Base-by-base conservation (phyloP, 192 early-diverging fungal genomes). In the Coemansia sp. region DNA sequence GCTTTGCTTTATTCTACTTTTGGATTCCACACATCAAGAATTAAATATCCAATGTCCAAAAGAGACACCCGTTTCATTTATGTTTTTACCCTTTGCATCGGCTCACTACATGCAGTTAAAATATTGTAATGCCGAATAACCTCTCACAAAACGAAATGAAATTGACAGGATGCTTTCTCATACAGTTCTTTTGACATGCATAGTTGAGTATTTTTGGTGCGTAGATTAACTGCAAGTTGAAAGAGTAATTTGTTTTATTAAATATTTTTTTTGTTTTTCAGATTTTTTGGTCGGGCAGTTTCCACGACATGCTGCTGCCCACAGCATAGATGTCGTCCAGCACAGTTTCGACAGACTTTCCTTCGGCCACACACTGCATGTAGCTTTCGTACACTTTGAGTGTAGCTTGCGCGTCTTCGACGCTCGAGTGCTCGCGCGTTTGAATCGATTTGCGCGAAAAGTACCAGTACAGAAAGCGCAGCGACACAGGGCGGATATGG, bases 381-480 rank as follows among this genome's bases (percentile, higher is more conserved):
- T 95, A 96, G 62, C 88, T 88, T 63, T 92, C 88, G 69, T 94
- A 97, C 1, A 98, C 77, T 14, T 83, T 72, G 14, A 98, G 77
- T 0, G 96, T 89, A 22, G 94, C 91, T 48, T 86, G 79, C 0
- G 97, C 92, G 76, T 99, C 97, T 66, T 95, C 94, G 8, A 97
- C 89, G 70, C 92, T 94, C 66, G 95, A 93, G 76, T 99, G 97
- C 10, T 90, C 88, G 1, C 89, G 87, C 5, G 82, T 85, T 68
- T 99, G 97, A 65, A 99, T 96, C 35, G 93, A 87, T 48, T 91
- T 79, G 7, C 84, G 70, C 25, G 92, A 83, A 9, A 99, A 62
- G 73, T 85, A 88, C 94, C 95, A 99, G 2, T 93, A 90, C 55
- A 98, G 77, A 70, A 97, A 98, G 12, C 90, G 83, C 15, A 98